These are phyloP conservation scores for Lizonia empirigonia DNA, from an alignment of 2,329 filamentous ascomycete species.

Conservation along the genomic window DNA sequence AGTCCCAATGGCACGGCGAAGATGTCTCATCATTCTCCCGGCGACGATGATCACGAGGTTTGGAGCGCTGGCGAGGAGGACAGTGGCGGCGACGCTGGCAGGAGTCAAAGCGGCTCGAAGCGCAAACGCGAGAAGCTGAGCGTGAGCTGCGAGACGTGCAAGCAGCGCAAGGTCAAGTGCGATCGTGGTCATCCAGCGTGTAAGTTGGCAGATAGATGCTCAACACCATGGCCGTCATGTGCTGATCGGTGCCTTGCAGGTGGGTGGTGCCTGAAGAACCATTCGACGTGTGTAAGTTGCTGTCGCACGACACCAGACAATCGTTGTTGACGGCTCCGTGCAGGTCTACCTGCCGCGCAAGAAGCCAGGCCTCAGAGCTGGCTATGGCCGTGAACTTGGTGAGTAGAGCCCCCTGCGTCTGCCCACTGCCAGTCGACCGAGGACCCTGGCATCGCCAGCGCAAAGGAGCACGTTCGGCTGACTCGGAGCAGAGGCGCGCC, in stretches of 20 bases:
- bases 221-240: neutral
- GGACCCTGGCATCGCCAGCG: neutral
- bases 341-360: slow-evolving; percentile 70
- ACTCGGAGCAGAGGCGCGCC: slow-evolving; percentile 10
- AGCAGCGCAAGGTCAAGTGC: slow-evolving; percentile 74
- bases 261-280: slow-evolving; percentile 72
- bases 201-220: slow-evolving; percentile 11
- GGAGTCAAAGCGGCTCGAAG: slow-evolving; percentile 50
- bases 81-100: slow-evolving; percentile 49
- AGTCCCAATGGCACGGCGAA: slow-evolving; percentile 41
- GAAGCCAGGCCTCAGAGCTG: slow-evolving; percentile 67
- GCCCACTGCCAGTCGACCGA: slow-evolving; percentile 12
- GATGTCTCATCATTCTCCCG: slow-evolving; percentile 43
- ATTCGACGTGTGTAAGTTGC: slow-evolving; percentile 60
- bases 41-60: slow-evolving; percentile 40
- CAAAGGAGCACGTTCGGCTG: slow-evolving; percentile 24
- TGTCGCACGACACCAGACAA: slow-evolving; percentile 1
- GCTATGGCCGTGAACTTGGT: slow-evolving; percentile 64
- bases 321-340: slow-evolving; percentile 5
- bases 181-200: slow-evolving; percentile 78
- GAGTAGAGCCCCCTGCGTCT: neutral
- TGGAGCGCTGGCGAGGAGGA: slow-evolving; percentile 48
- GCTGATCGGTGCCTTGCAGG: slow-evolving; percentile 12
- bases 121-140: slow-evolving; percentile 55
- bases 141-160: slow-evolving; percentile 71